Conservation (phyloP, 345 rosid genomes). For the Arabidopsis suecica region DNA sequence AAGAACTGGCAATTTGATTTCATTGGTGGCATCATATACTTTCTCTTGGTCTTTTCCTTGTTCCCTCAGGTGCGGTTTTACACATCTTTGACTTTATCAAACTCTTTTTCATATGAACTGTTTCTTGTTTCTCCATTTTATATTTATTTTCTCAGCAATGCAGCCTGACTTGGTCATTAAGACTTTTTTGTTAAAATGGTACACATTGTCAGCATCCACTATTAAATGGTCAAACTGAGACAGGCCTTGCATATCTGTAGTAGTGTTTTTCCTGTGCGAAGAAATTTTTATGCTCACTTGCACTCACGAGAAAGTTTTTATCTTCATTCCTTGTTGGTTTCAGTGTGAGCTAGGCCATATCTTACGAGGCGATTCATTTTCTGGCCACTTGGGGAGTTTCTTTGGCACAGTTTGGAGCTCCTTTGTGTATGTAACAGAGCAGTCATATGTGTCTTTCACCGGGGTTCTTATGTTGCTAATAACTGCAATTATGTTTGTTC, state of each 20-base stretch:
- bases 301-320: neutral
- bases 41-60: constrained; percentile 78
- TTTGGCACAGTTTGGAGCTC: constrained; percentile 72
- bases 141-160: neutral
- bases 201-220: neutral
- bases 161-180: neutral
- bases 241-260: neutral
- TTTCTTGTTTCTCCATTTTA: neutral
- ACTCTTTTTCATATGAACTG: neutral
- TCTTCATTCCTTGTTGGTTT: constrained; percentile 24
- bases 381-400: constrained; percentile 81
- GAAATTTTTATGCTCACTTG: neutral
- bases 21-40: constrained; percentile 93
- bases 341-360: constrained; percentile 93
- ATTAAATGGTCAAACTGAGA: neutral
- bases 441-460: constrained; percentile 77
- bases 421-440: constrained; percentile 60
- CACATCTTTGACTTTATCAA: neutral
- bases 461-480: constrained; percentile 70
- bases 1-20: constrained; percentile 97
- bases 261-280: neutral
- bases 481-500: constrained; percentile 71
- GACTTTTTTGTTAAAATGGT: neutral
- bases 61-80: constrained; percentile 73
- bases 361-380: constrained; percentile 77